Conservation (phyloP, 306 rosid species). For the Oxytropis ochrocephala region DNA sequence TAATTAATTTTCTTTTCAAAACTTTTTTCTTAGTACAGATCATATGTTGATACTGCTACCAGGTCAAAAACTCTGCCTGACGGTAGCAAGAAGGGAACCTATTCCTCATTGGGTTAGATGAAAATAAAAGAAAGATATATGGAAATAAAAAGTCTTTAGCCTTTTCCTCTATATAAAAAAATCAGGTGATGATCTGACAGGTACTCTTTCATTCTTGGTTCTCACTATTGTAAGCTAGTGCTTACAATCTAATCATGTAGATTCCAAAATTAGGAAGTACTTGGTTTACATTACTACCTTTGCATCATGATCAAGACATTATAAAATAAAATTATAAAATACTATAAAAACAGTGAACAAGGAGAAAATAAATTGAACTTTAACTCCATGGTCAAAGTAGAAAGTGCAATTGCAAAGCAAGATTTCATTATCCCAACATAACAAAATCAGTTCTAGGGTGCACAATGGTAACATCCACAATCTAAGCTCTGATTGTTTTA, state of each 20-base stretch:
- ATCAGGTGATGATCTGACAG: not conserved
- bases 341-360: not conserved
- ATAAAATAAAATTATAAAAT: not conserved
- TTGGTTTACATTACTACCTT: not conserved
- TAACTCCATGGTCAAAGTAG: not conserved
- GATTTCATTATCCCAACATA: slow-evolving; percentile 11
- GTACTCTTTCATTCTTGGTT: not conserved
- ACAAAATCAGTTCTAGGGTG: not conserved
- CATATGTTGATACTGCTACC: not conserved
- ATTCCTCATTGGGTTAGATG: not conserved
- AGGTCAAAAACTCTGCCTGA: not conserved
- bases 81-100: not conserved
- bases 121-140: slow-evolving; percentile 3
- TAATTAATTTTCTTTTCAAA: slow-evolving; percentile 5
- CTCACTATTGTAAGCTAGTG: not conserved
- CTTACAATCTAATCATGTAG: not conserved
- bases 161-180: not conserved
- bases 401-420: not conserved
- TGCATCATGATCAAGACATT: not conserved
- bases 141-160: slow-evolving; percentile 3
- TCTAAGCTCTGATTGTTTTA: not conserved
- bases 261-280: not conserved
- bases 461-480: not conserved
- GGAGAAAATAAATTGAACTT: not conserved
- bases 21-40: not conserved